Evolutionary conservation across 2,329 filamentous ascomycete species (phyloP).

Genomic region (Stagonosporopsis chrysanthemi): DNA sequence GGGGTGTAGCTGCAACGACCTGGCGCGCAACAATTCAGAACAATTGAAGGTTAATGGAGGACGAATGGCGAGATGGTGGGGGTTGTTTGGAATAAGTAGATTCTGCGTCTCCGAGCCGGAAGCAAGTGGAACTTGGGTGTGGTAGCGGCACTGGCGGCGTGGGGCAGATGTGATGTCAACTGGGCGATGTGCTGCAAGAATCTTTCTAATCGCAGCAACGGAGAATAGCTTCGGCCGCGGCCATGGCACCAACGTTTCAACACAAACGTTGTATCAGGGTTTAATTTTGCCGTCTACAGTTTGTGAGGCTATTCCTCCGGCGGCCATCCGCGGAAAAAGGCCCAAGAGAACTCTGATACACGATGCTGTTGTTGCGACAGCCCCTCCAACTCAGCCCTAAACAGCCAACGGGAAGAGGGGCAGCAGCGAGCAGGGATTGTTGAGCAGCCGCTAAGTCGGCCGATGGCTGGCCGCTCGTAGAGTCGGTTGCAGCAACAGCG

Average conservation of each 20-base stretch:
- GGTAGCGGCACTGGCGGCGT: slow-evolving; percentile 37
- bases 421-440: slow-evolving; percentile 19
- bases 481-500: slow-evolving; percentile 10
- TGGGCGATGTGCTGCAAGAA: slow-evolving; percentile 29
- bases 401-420: slow-evolving; percentile 19
- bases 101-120: slow-evolving; percentile 39
- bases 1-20: slow-evolving; percentile 43
- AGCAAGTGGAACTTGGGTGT: slow-evolving; percentile 29
- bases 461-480: slow-evolving; percentile 24
- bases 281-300: slow-evolving; percentile 16
- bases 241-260: slow-evolving; percentile 27
- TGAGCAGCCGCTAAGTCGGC: slow-evolving; percentile 22
- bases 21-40: slow-evolving; percentile 39
- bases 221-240: slow-evolving; percentile 43
- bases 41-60: slow-evolving; percentile 37
- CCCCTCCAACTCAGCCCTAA: slow-evolving; percentile 24
- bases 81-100: slow-evolving; percentile 45
- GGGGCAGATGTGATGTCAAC: slow-evolving; percentile 41
- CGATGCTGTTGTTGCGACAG: slow-evolving; percentile 15
- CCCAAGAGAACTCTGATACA: slow-evolving; percentile 24
- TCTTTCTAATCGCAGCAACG: slow-evolving; percentile 35
- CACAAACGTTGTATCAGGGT: slow-evolving; percentile 13
- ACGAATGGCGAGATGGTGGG: slow-evolving; percentile 36
- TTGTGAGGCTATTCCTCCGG: slow-evolving; percentile 13
- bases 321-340: slow-evolving; percentile 18